Evolutionary conservation across 2,329 filamentous ascomycete genomes (phyloP).

Genomic region (Colletotrichum sp.): DNA sequence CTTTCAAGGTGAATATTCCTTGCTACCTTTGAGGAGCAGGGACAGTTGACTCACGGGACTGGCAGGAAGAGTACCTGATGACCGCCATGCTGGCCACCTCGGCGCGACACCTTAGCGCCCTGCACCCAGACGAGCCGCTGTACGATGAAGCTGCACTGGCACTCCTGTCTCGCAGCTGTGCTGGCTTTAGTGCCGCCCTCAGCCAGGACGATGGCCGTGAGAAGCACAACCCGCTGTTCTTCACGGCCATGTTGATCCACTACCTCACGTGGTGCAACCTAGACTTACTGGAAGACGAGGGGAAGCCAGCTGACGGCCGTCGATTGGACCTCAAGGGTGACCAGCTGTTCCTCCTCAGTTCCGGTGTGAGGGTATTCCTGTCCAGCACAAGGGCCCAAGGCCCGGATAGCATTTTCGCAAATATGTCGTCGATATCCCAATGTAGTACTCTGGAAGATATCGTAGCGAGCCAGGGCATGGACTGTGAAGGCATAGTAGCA

Average conservation of each 20-base stretch:
- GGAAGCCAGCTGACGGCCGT: background rate
- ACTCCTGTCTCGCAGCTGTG: slow-evolving; percentile 26
- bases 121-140: slow-evolving; percentile 5
- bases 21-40: background rate
- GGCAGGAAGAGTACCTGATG: slow-evolving; percentile 31
- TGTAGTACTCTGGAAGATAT: slow-evolving; percentile 22
- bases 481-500: slow-evolving; percentile 16
- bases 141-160: slow-evolving; percentile 26
- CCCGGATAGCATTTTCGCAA: slow-evolving; percentile 22
- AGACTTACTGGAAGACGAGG: slow-evolving; percentile 25
- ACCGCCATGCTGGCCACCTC: slow-evolving; percentile 26
- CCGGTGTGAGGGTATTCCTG: slow-evolving; percentile 25
- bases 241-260: slow-evolving; percentile 32
- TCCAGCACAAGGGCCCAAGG: background rate
- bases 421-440: slow-evolving; percentile 18
- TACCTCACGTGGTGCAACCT: slow-evolving; percentile 33
- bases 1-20: slow-evolving; percentile 27
- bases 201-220: background rate
- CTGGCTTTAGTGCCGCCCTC: slow-evolving; percentile 27
- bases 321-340: slow-evolving; percentile 27
- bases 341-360: slow-evolving; percentile 30
- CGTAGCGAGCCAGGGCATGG: slow-evolving; percentile 21
- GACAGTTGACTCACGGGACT: background rate
- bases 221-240: slow-evolving; percentile 16
- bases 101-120: slow-evolving; percentile 25